Percentiles rank a stretch among this genome's conserved stretches.
Evolutionary conservation across 495 filamentous ascomycete species (phyloP).

Genomic region (Penicillium lagena): DNA sequence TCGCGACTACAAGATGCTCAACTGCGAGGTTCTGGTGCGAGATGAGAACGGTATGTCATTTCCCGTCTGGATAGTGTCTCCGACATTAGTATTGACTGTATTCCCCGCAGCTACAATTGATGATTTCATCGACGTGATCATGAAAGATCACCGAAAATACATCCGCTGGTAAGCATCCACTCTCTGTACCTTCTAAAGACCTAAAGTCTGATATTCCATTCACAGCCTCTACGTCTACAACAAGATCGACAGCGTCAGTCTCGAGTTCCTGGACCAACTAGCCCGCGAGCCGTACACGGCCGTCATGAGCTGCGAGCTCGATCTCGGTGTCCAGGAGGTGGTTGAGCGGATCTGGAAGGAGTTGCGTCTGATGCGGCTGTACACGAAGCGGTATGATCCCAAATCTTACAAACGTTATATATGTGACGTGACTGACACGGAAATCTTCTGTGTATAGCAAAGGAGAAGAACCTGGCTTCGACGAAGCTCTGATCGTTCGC

Average conservation of each 20-base stretch:
- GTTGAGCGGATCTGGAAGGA: slow-evolving; percentile 96
- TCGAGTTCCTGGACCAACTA: slow-evolving; percentile 87
- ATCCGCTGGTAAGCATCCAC: slow-evolving; percentile 58
- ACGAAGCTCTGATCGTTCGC: slow-evolving; percentile 89
- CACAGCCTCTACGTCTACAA: slow-evolving; percentile 96
- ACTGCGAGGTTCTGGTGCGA: slow-evolving; percentile 91
- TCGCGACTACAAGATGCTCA: slow-evolving; percentile 97
- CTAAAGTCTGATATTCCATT: neutral
- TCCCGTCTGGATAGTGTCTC: too few species aligned
- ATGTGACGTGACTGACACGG: slow-evolving; percentile 4
- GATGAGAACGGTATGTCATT: slow-evolving; percentile 69
- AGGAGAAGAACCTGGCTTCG: slow-evolving; percentile 85
- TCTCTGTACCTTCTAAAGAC: too few species aligned
- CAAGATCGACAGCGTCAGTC: slow-evolving; percentile 94
- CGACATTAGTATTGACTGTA: slow-evolving; percentile 1
- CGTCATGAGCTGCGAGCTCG: slow-evolving; percentile 97
- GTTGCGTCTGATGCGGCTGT: slow-evolving; percentile 81
- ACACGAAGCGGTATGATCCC: slow-evolving; percentile 73
- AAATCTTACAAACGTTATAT: neutral
- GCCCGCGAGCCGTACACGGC: slow-evolving; percentile 89
- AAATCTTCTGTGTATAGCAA: slow-evolving; percentile 42
- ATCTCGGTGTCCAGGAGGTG: slow-evolving; percentile 93
- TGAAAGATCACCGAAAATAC: slow-evolving; percentile 98
- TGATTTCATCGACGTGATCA: slow-evolving; percentile 98
- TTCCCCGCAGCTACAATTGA: slow-evolving; percentile 70